Conservation (phyloP, 306 rosid species). For the Cajanus cajan region DNA sequence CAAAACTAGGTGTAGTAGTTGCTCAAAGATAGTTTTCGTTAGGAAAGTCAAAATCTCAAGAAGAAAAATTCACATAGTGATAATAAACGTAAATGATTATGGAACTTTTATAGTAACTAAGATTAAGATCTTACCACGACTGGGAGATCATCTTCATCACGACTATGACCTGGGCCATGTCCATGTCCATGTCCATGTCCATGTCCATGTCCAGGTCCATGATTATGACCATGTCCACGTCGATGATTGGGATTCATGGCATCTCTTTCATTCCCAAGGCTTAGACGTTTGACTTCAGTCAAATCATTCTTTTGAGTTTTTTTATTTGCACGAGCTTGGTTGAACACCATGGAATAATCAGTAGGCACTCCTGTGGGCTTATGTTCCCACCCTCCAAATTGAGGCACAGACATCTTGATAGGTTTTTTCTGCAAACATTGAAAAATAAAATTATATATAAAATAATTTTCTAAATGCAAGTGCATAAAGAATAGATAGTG, state of each 20-base stretch:
- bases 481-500: background rate
- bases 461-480: background rate
- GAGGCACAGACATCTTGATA: constrained; percentile 71
- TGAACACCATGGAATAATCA: constrained; percentile 69
- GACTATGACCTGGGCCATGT: constrained; percentile 10
- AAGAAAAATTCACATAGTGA: background rate
- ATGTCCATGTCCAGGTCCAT: background rate
- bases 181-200: background rate
- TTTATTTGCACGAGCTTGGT: constrained; percentile 62
- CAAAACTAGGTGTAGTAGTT: constrained; percentile 36
- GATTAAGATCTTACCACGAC: background rate
- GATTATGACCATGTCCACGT: background rate
- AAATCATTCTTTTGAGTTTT: constrained; percentile 58
- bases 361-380: constrained; percentile 47
- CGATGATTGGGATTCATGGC: constrained; percentile 9
- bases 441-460: too few species aligned
- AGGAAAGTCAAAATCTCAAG: background rate
- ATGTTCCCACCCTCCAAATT: constrained; percentile 87
- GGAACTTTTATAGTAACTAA: background rate
- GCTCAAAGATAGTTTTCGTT: background rate
- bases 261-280: constrained; percentile 51
- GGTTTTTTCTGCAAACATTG: constrained; percentile 42
- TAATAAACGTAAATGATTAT: background rate
- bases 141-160: background rate
- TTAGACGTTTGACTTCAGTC: constrained; percentile 45